A percentile compares a stretch with the other conserved stretches of the same genome.
phyloP scores from a whole-genome alignment of 2,329 filamentous ascomycete genomes.

The Westerdykella aurantiaca region DNA sequence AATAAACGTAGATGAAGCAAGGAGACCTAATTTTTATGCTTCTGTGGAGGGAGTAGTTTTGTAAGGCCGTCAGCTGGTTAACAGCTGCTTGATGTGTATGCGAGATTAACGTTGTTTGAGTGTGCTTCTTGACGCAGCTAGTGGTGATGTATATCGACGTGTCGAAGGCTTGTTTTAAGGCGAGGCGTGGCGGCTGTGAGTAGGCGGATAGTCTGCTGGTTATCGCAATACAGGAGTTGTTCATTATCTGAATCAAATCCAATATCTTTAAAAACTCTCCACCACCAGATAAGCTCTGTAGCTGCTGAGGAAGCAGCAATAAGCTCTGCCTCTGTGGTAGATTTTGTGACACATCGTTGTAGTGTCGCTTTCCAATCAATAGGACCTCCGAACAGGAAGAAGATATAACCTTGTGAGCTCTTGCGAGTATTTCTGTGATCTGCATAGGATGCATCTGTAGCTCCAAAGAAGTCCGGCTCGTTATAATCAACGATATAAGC shows the following conservation, averaged over 20 bases:
- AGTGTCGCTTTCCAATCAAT: slow-evolving; percentile 12
- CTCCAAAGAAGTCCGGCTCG: slow-evolving; percentile 10
- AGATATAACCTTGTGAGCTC: slow-evolving; percentile 17
- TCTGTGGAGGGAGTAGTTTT: slow-evolving; percentile 1
- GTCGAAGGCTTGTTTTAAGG: slow-evolving; percentile 5
- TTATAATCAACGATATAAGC: slow-evolving; percentile 7
- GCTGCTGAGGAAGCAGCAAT: slow-evolving; percentile 6
- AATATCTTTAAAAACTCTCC: slow-evolving; percentile 9
- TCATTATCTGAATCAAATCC: slow-evolving; percentile 4
- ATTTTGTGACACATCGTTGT: slow-evolving; percentile 11
- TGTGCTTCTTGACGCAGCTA: slow-evolving; percentile 4
- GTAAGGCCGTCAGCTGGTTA: slow-evolving; percentile 2
- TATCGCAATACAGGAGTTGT: slow-evolving; percentile 7
- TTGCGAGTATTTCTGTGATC: slow-evolving; percentile 8
- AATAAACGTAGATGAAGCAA: too few relatives aligned
- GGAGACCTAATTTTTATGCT: neutral
- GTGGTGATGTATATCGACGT: slow-evolving; percentile 6
- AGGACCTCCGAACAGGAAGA: slow-evolving; percentile 12
- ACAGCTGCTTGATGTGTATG: neutral
- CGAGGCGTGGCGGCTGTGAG: neutral
- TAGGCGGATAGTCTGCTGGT: slow-evolving; percentile 6
- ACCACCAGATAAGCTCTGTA: slow-evolving; percentile 7
- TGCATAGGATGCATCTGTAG: slow-evolving; percentile 13
- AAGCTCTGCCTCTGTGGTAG: slow-evolving; percentile 16
- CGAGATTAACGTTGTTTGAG: neutral